Base-by-base conservation (phyloP, 202 grass and related monocot genomes). In the Sporobolus alterniflorus region DNA sequence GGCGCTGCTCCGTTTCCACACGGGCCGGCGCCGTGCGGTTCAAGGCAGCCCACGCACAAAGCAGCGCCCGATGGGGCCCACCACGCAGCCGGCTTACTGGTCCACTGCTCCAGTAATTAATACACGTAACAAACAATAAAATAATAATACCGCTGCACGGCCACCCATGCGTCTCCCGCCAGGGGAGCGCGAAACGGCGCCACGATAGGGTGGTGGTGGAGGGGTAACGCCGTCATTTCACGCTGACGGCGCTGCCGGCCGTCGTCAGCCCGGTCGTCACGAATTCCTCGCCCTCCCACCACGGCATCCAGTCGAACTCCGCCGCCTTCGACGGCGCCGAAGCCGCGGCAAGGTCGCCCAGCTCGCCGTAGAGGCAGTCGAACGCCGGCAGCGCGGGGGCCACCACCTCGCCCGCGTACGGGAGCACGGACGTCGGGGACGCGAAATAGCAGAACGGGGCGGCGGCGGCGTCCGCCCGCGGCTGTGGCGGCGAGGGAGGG, bases 201-300 rank as follows among this genome's bases (percentile, higher is more conserved):
- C 70, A 66, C 60, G 50, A 25, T n/a, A 67, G 25, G 61, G 6
- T 17, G 25, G 24, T 6, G 7, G 21, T n/a, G 3, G 2, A 6
- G 60, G 69, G 71, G 86, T 50, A 75, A 11, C 10, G 48, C 1
- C 29, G 88, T 97, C 91, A 93, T 66, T 69, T 65, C 18, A 91
- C 86, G 60, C 85, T 84, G 32, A 93, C 88, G 39, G 82, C 73
- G 34, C 75, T 68, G 47, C 66, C 90, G 20, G 74, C 32, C 71
- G 87, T 74, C 78, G 84, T 88, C 39, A 72, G 82, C 7, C 33
- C 90, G 64, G 50, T 71, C 88, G 70, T 85, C 76, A 85, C 64
- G 72, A 94, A 90, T 32, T 98, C 95, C 75, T 87, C 87, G 52
- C 75, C 63, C 60, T 90, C 88, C 85, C 89, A 85, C 90, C 86